phyloP scores from a whole-genome alignment of 257 asterid species.

The Rhazya stricta region DNA sequence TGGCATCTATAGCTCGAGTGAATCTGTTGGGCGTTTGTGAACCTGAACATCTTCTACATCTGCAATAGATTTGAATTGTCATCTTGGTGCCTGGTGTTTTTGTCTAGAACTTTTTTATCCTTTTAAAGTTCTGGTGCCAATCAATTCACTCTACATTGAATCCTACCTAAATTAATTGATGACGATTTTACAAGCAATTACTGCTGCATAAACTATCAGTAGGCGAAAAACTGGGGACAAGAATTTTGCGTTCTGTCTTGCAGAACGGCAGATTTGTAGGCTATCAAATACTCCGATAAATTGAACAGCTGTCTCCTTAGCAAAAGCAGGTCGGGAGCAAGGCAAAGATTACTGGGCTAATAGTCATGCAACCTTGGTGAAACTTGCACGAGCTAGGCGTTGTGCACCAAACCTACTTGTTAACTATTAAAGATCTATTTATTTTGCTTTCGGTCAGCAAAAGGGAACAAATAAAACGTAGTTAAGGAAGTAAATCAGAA shows the following conservation, averaged over 20 bases:
- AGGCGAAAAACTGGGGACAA: background rate
- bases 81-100: background rate
- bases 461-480: background rate
- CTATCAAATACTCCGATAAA: background rate
- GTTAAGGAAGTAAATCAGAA: background rate
- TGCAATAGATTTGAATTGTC: background rate
- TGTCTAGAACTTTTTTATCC: background rate
- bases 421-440: background rate
- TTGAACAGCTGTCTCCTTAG: background rate
- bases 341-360: background rate
- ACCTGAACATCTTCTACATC: background rate
- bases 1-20: background rate
- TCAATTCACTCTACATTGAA: too few relatives aligned
- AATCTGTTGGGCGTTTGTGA: background rate
- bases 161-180: background rate
- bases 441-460: background rate
- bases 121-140: background rate
- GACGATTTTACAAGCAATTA: background rate
- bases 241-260: too few relatives aligned
- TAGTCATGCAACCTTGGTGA: conserved; percentile 32
- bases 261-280: too few relatives aligned
- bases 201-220: background rate
- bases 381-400: conserved; percentile 26
- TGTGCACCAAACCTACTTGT: conserved; percentile 29
- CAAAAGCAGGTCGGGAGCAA: background rate